phyloP scores from a whole-genome alignment of 169 alveolate genomes.

The Plasmodium coatneyi region DNA sequence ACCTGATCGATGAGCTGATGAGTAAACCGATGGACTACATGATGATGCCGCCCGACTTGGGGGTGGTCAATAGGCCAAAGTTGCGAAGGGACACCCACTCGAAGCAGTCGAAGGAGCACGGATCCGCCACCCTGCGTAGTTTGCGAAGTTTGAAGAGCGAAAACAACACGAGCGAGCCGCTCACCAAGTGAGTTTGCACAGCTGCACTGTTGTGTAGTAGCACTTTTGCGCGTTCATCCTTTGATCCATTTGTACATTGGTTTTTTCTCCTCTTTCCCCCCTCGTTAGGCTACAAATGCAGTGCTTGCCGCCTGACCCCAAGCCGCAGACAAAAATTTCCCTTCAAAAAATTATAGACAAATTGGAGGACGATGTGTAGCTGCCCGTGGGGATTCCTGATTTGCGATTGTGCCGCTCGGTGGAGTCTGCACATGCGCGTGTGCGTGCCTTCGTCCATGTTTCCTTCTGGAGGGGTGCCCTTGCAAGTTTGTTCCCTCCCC shows the following conservation, averaged over 20 bases:
- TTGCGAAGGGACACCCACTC: slow-evolving; percentile 1
- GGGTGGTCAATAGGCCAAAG: slow-evolving; percentile 10
- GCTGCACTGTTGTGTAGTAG: background rate
- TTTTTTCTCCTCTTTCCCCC: background rate
- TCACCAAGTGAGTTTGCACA: slow-evolving; percentile 28
- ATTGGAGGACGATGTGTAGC: background rate
- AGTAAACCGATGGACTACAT: slow-evolving; percentile 11
- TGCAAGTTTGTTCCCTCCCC: background rate
- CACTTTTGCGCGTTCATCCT: background rate
- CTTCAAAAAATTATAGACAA: slow-evolving; percentile 32
- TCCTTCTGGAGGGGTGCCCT: too few species aligned
- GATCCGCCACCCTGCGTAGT: slow-evolving; percentile 21
- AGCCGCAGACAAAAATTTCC: slow-evolving; percentile 69
- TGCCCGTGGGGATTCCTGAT: background rate
- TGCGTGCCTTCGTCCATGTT: background rate
- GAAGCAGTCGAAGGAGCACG: background rate
- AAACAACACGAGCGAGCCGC: slow-evolving; percentile 16
- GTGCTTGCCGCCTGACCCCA: slow-evolving; percentile 65
- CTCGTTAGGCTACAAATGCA: slow-evolving; percentile 59
- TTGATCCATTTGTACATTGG: background rate
- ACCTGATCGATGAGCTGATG: background rate
- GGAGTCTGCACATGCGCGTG: background rate
- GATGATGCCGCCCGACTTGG: slow-evolving; percentile 74
- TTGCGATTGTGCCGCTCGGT: background rate
- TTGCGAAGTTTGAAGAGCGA: slow-evolving; percentile 16